phyloP scores from a whole-genome alignment of 2,329 filamentous ascomycete genomes.

The Biscogniauxia sp. region DNA sequence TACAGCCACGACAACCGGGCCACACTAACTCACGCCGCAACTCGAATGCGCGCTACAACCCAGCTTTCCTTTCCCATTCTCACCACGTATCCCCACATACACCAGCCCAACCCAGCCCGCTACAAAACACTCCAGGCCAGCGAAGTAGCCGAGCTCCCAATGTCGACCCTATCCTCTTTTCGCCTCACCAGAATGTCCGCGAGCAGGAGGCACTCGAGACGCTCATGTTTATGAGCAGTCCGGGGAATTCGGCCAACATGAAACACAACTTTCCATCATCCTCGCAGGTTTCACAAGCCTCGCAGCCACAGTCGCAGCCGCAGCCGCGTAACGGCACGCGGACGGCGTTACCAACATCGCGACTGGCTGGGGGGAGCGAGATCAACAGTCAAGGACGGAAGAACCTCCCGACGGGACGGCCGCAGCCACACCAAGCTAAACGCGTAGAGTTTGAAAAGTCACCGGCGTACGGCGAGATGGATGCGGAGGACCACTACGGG shows the following conservation, averaged over 20 bases:
- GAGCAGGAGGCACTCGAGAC: constrained; percentile 83
- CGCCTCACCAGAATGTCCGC: constrained; percentile 65
- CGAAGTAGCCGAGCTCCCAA: constrained; percentile 36
- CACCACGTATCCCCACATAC: constrained; percentile 46
- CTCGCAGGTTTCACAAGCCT: constrained; percentile 35
- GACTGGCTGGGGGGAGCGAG: constrained; percentile 26
- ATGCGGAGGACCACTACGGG: constrained; percentile 39
- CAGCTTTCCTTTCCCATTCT: constrained; percentile 48
- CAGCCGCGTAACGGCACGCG: constrained; percentile 28
- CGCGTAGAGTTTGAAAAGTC: constrained; percentile 50
- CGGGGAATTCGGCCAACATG: constrained; percentile 66
- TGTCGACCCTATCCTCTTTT: constrained; percentile 58
- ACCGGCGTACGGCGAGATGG: constrained; percentile 46
- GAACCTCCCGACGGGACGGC: constrained; percentile 49
- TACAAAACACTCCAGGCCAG: constrained; percentile 37
- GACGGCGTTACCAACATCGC: constrained; percentile 45
- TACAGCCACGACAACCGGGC: constrained; percentile 45
- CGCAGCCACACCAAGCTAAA: constrained; percentile 38
- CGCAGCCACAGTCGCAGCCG: no score
- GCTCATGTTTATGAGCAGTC: constrained; percentile 77
- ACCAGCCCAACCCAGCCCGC: constrained; percentile 40
- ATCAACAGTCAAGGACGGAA: constrained; percentile 43
- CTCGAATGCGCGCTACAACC: constrained; percentile 48
- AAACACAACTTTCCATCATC: constrained; percentile 50
- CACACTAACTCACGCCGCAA: constrained; percentile 47